Evolutionary conservation across 192 early-diverging fungal species (phyloP).

Genomic region (Phlyctochytrium planicorne): DNA sequence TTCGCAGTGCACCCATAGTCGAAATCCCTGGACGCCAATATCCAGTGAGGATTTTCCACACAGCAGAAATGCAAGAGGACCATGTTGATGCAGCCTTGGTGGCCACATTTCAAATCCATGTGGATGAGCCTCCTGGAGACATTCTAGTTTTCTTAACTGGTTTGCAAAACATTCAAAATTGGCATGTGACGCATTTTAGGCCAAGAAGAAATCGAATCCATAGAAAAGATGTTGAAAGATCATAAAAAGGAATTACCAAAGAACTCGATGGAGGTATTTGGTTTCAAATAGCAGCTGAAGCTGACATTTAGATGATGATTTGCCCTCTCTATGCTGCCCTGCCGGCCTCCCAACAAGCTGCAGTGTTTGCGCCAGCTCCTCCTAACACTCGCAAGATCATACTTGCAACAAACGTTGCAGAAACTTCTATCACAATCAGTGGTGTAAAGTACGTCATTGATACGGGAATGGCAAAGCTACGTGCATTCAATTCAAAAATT

Average conservation of each 20-base stretch:
- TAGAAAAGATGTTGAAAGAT: conserved; percentile 80
- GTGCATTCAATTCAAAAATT: conserved; percentile 83
- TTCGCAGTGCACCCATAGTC: conserved; percentile 66
- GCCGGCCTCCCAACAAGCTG: conserved; percentile 82
- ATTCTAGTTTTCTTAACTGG: conserved; percentile 93
- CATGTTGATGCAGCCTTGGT: conserved; percentile 89
- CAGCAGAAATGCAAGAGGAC: conserved; percentile 79
- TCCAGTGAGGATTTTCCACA: conserved; percentile 81
- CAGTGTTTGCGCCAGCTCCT: conserved; percentile 88
- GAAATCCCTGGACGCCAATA: conserved; percentile 89
- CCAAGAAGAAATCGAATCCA: conserved; percentile 92
- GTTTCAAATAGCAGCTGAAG: conserved; percentile 17
- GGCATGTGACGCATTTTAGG: conserved; percentile 30
- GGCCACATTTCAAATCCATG: conserved; percentile 86
- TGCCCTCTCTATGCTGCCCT: conserved; percentile 94
- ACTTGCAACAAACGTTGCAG: conserved; percentile 96
- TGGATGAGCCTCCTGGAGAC: conserved; percentile 81
- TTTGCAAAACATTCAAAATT: conserved; percentile 10
- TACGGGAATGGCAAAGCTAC: conserved; percentile 87
- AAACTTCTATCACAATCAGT: conserved; percentile 95
- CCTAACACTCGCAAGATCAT: conserved; percentile 86
- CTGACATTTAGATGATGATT: conserved; percentile 52
- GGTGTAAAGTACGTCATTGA: conserved; percentile 95
- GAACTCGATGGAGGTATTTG: conserved; percentile 20
- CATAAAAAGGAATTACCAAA: conserved; percentile 63